Base-by-base conservation (phyloP, 2,329 filamentous ascomycete genomes). In the Bertia moriformis region DNA sequence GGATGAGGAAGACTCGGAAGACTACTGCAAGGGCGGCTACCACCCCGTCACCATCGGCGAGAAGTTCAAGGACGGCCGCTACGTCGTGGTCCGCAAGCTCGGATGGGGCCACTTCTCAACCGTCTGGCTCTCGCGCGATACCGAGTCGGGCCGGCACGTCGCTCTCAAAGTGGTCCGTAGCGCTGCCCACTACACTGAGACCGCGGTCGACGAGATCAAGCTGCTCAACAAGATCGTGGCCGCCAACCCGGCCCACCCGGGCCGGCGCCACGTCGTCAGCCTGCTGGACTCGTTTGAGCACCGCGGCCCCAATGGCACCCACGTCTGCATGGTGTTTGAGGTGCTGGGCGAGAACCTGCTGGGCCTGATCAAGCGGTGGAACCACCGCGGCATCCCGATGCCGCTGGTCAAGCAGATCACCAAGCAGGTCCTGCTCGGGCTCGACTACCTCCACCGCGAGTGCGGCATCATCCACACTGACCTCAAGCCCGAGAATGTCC, bases 101-200 rank as follows among this genome's bases (percentile, higher is more conserved):
- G 89, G 89, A 49, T 96, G 89, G 89, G 89, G 89, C 45, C 89
- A 96, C 56, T 98, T 96, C 65, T 95, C 89, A n/a, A 98, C 89
- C 22, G 89, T 96, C 49, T 95, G 77, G 77, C 62, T 82, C 37
- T 80, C 76, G 46, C 64, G 83, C 59, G 89, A 96, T 65, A 94
- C 93, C 53, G 75, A 69, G 42, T 88, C 78, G 43, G 79, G 80
- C 55, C 94, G 93, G 65, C 91, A 98, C 59, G 91, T 98, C 53
- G 91, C 91, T 41, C 73, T 98, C 51, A 98, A 98, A 65, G 89
- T 98, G 44, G 91, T 98, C 45, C 85, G 91, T 50, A 95, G 88
- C 27, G 91, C 91, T 42, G 88, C 89, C 43, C 91, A 98, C 67
- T 98, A 98, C 63, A 96, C 91, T 49, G 91, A 98, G 65, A 98